phyloP scores from a whole-genome alignment of 2,329 filamentous ascomycete genomes.

The Emergomyces africanus region DNA sequence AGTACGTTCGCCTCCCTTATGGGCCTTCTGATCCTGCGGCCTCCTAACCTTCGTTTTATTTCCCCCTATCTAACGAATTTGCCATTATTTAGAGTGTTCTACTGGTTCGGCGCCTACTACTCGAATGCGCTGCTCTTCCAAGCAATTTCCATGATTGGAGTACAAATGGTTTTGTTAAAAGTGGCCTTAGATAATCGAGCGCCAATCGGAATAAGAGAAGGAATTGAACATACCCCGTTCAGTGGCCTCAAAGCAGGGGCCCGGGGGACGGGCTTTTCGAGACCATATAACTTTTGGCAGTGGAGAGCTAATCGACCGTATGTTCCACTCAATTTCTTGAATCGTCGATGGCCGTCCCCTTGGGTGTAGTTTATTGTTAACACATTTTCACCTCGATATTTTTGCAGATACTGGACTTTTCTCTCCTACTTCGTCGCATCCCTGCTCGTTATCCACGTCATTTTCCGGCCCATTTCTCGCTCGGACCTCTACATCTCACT shows the following conservation, averaged over 20 bases:
- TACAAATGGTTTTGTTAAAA: constrained; percentile 47
- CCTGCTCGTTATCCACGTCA: constrained; percentile 40
- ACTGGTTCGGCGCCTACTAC: constrained; percentile 52
- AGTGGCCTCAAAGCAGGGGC: constrained; percentile 17
- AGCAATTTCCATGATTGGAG: constrained; percentile 46
- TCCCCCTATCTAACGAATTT: not conserved
- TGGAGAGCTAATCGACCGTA: constrained; percentile 44
- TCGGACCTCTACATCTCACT: constrained; percentile 31
- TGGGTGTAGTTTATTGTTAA: not conserved
- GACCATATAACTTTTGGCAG: constrained; percentile 52
- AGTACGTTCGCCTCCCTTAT: constrained; percentile 28
- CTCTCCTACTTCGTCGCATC: constrained; percentile 39
- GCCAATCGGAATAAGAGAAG: constrained; percentile 24
- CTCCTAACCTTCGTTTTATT: not conserved
- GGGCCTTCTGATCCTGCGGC: not conserved
- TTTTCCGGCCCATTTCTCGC: constrained; percentile 36
- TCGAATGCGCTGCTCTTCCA: constrained; percentile 46
- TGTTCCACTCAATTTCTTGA: not conserved
- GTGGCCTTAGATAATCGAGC: constrained; percentile 47
- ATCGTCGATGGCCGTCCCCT: constrained; percentile 6
- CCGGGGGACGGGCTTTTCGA: constrained; percentile 19
- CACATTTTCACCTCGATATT: not conserved
- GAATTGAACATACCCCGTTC: constrained; percentile 32
- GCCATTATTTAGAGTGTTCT: constrained; percentile 40
- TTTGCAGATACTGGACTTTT: constrained; percentile 44